These are phyloP conservation scores for Alternaria infectoria DNA, from an alignment of 2,329 filamentous ascomycete genomes.

Conservation along the genomic window DNA sequence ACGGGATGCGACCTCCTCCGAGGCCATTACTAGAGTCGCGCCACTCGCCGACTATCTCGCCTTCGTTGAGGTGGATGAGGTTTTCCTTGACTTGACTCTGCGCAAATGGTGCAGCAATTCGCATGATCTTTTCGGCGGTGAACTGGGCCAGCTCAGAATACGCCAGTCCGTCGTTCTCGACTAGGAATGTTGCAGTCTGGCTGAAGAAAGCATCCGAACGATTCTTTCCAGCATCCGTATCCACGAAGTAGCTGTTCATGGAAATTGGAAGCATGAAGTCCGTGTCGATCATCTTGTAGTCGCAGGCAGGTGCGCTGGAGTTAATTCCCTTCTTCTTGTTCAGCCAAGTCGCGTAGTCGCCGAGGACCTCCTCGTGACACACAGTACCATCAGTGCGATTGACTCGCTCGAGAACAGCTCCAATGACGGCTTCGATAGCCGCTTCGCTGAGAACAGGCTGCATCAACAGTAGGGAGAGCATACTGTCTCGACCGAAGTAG, in stretches of 20 bases:
- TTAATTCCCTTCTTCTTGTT: constrained; percentile 61
- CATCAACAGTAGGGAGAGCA: constrained; percentile 66
- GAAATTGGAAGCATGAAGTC: constrained; percentile 67
- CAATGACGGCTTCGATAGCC: constrained; percentile 66
- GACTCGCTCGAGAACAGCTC: constrained; percentile 66
- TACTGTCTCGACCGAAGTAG: constrained; percentile 70
- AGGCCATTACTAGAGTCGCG: constrained; percentile 66
- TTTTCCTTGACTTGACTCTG: constrained; percentile 60
- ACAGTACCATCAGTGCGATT: constrained; percentile 66
- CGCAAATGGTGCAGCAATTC: constrained; percentile 61
- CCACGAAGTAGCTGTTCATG: constrained; percentile 65
- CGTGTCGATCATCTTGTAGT: constrained; percentile 68
- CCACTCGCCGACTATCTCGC: constrained; percentile 66
- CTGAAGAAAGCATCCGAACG: constrained; percentile 49
- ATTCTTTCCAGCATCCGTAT: constrained; percentile 51
- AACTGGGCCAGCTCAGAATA: constrained; percentile 60
- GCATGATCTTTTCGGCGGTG: constrained; percentile 66
- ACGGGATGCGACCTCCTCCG: constrained; percentile 68
- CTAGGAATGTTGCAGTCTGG: constrained; percentile 57
- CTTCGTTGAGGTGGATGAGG: constrained; percentile 63
- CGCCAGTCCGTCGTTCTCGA: constrained; percentile 59
- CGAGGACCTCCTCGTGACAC: constrained; percentile 70
- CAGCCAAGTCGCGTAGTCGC: constrained; percentile 68
- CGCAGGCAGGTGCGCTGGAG: constrained; percentile 61
- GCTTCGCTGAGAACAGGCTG: constrained; percentile 64